A percentile compares a stretch with the other conserved stretches of the same genome.
These are phyloP conservation scores for Striga hermonthica DNA, from an alignment of 305 asterid genomes.

Conservation along the genomic window DNA sequence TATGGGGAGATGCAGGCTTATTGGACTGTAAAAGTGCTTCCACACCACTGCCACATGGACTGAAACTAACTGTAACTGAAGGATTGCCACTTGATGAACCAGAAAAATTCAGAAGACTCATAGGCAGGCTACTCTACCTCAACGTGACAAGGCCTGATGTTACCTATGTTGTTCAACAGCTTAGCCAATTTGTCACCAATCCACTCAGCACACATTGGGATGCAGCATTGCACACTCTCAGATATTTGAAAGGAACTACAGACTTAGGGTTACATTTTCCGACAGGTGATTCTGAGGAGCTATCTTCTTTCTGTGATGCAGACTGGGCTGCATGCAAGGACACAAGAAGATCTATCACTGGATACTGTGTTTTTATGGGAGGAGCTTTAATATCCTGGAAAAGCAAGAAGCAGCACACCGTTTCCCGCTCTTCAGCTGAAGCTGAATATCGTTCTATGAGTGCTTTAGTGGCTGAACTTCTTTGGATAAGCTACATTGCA, in stretches of 20 bases:
- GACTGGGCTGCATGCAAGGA: background rate
- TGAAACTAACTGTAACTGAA: background rate
- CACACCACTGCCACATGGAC: background rate
- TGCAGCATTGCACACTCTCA: background rate
- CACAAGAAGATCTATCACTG: background rate
- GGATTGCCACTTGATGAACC: background rate
- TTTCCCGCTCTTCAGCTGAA: background rate
- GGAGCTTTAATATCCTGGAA: background rate
- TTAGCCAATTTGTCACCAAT: background rate
- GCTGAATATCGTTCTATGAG: background rate
- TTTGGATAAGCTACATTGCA: background rate
- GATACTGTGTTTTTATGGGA: background rate
- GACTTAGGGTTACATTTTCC: background rate
- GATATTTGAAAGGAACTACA: background rate
- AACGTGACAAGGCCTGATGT: background rate
- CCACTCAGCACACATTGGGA: background rate
- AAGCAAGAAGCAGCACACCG: background rate
- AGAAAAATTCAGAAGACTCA: background rate
- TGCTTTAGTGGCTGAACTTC: background rate
- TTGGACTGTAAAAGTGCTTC: too few relatives aligned
- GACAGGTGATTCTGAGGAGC: background rate
- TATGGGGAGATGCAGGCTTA: too few relatives aligned
- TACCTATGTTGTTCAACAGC: background rate
- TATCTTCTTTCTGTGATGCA: background rate
- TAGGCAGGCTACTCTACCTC: background rate